A percentile compares a stretch with the other conserved stretches of the same genome.
Conservation (phyloP, 805 yeast genomes). For the Dipodascopsis uninucleata region DNA sequence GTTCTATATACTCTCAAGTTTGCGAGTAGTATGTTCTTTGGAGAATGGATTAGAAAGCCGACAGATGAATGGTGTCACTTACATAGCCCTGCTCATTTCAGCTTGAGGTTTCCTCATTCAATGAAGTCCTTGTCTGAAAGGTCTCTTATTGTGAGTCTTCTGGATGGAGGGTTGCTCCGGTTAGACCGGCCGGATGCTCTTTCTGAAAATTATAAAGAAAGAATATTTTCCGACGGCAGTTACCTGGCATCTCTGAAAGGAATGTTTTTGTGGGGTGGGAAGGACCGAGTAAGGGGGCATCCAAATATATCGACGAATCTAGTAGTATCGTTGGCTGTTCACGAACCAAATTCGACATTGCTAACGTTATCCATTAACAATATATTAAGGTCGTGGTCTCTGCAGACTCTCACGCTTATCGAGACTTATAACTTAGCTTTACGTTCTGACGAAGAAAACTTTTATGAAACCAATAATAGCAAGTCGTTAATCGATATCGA, state of each 20-base stretch:
- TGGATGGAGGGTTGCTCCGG: slow-evolving; percentile 70
- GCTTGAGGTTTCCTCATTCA: slow-evolving; percentile 53
- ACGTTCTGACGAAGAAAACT: slow-evolving; percentile 9
- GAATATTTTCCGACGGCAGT: slow-evolving; percentile 53
- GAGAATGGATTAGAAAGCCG: slow-evolving; percentile 15
- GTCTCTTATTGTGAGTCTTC: slow-evolving; percentile 55
- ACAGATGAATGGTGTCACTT: slow-evolving; percentile 24
- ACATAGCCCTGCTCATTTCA: slow-evolving; percentile 40
- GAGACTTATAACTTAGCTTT: slow-evolving; percentile 27
- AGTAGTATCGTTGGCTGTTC: slow-evolving; percentile 37
- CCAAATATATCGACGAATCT: slow-evolving; percentile 42
- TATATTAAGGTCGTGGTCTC: slow-evolving; percentile 58
- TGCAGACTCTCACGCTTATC: slow-evolving; percentile 38
- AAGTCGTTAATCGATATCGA: slow-evolving; percentile 35
- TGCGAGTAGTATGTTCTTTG: slow-evolving; percentile 2
- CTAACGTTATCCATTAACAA: slow-evolving; percentile 55
- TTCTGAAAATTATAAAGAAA: slow-evolving; percentile 25
- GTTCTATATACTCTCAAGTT: slow-evolving; percentile 15
- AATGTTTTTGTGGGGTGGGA: slow-evolving; percentile 35
- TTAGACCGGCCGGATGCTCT: slow-evolving; percentile 32
- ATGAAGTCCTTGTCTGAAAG: slow-evolving; percentile 46
- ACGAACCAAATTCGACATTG: slow-evolving; percentile 33
- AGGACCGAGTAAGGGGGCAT: slow-evolving; percentile 43
- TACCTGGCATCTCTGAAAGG: slow-evolving; percentile 38
- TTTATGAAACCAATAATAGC: slow-evolving; percentile 16